phyloP scores from a whole-genome alignment of 129 eudicot species.

The Saussurea involucrata region DNA sequence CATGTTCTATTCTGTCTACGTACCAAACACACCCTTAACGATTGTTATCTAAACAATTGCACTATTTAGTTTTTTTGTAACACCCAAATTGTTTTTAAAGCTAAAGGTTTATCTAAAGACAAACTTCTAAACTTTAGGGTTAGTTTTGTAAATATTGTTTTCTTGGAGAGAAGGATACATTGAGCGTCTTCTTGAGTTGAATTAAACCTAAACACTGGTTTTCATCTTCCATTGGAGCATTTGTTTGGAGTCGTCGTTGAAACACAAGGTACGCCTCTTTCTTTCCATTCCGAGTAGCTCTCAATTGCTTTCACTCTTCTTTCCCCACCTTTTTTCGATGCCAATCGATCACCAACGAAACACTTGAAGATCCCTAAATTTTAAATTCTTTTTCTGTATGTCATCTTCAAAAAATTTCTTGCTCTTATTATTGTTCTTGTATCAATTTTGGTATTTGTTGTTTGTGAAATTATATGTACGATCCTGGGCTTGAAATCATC shows the following conservation, averaged over 20 bases:
- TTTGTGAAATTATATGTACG: background rate
- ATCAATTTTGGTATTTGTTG: background rate
- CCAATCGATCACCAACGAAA: background rate
- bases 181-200: background rate
- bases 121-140: background rate
- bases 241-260: conserved; percentile 4
- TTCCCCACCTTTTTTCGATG: background rate
- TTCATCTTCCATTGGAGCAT: conserved; percentile 10
- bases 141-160: background rate
- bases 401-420: background rate
- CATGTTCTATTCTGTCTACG: too few species aligned
- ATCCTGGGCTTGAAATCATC: background rate
- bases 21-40: too few species aligned
- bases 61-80: too few species aligned
- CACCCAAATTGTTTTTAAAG: too few species aligned
- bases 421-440: background rate
- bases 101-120: too few species aligned
- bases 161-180: conserved; percentile 20
- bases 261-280: too few species aligned
- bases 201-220: background rate
- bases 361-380: conserved; percentile 20
- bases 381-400: background rate
- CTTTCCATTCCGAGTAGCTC: too few species aligned
- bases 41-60: too few species aligned
- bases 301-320: background rate